phyloP scores from a whole-genome alignment of 2,329 filamentous ascomycete genomes.

The Arthrobotrys iridis region DNA sequence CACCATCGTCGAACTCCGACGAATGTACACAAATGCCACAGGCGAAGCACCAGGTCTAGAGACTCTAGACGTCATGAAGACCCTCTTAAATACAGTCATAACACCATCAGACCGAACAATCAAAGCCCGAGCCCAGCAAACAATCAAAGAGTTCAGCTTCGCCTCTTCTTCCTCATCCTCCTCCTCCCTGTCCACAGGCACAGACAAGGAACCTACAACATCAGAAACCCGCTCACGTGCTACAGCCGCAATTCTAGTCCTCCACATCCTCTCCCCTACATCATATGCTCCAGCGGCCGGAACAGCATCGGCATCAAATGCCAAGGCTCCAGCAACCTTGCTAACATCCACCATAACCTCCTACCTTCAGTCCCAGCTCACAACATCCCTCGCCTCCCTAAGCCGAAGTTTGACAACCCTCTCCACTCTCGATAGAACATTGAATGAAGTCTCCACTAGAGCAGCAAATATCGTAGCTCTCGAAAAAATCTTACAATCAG shows the following conservation, averaged over 20 bases:
- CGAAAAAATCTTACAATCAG: constrained; percentile 47
- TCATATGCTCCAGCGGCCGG: constrained; percentile 38
- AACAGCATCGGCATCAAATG: constrained; percentile 60
- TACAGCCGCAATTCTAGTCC: constrained; percentile 40
- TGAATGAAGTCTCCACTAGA: constrained; percentile 81
- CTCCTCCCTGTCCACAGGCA: neutral
- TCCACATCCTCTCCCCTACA: constrained; percentile 51
- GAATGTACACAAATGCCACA: constrained; percentile 72
- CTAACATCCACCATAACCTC: constrained; percentile 80
- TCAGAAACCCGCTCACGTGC: constrained; percentile 51
- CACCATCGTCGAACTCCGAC: constrained; percentile 78
- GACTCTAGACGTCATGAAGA: constrained; percentile 75
- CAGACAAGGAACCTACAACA: constrained; percentile 29
- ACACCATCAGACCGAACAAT: constrained; percentile 63
- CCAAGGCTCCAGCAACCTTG: constrained; percentile 72
- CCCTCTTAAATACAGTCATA: constrained; percentile 75
- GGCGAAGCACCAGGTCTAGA: constrained; percentile 80
- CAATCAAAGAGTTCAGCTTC: constrained; percentile 50
- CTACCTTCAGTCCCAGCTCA: constrained; percentile 82
- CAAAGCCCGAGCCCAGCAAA: constrained; percentile 46
- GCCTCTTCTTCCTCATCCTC: constrained; percentile 14
- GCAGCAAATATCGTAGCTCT: constrained; percentile 89
- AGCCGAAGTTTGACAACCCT: constrained; percentile 80
- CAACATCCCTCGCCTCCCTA: constrained; percentile 79
- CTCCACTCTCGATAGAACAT: constrained; percentile 80